These are phyloP conservation scores for Ascoidea asiatica DNA, from an alignment of 805 yeast species.

Conservation along the genomic window DNA sequence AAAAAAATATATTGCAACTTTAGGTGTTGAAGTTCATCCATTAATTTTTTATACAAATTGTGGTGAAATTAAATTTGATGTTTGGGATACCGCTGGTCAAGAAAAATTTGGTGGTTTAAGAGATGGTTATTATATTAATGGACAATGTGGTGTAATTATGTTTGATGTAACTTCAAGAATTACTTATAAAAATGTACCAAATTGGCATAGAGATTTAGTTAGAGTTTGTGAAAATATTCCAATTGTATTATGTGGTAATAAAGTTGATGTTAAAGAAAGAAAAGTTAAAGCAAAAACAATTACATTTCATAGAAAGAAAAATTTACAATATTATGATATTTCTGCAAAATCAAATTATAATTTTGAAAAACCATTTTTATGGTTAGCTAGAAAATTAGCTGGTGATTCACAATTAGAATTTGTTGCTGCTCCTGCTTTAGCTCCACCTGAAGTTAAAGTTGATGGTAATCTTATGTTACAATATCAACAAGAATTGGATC, in stretches of 20 bases:
- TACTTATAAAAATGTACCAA: conserved; percentile 99
- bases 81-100: conserved; percentile 99
- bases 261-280: conserved; percentile 99
- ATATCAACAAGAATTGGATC: conserved; percentile 99
- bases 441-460: conserved; percentile 98
- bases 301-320: conserved; percentile 99
- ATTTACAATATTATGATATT: conserved; percentile 97
- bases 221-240: conserved; percentile 99
- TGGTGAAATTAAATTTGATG: conserved; percentile 98
- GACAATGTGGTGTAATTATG: conserved; percentile 99
- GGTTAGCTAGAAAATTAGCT: conserved; percentile 98
- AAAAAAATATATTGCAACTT: conserved; percentile 96
- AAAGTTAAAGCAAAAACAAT: conserved; percentile 99
- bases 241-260: conserved; percentile 97
- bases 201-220: conserved; percentile 99
- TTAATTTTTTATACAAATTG: conserved; percentile 94
- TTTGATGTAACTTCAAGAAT: conserved; percentile 99
- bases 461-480: conserved; percentile 94
- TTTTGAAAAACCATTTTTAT: conserved; percentile 98
- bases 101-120: conserved; percentile 99
- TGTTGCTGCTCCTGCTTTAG: conserved; percentile 98
- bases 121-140: conserved; percentile 99
- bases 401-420: conserved; percentile 98
- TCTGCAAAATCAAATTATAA: conserved; percentile 99
- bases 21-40: conserved; percentile 99